Evolutionary conservation across 164 flowering plant species (phyloP), one percentile per base, ranked within the genome.

Genomic region (Houttuynia cordata): DNA sequence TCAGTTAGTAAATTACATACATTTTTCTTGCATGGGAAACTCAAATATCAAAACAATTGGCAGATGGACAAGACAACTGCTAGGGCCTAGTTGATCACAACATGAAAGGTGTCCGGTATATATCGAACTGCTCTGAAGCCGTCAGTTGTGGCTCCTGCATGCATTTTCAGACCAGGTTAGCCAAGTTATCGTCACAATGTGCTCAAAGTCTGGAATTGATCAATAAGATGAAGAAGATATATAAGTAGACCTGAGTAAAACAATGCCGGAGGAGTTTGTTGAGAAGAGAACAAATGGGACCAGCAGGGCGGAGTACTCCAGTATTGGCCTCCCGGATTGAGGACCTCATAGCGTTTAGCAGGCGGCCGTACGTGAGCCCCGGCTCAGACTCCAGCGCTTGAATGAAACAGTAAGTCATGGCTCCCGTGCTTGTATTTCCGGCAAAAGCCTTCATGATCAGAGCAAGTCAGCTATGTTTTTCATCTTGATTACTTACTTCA

Each of bases 281-380:
- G 47, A 71, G 1, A 53, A 67, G 53, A 39, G 75, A 66, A 41
- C 67, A 42, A 53, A 78, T 71, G 3, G 83, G 80, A 41, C 85
- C 80, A 51, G 57, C 67, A 6, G 69, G 50, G 53, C 72, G 73
- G 39, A 71, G 24, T n/a, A n/a, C n/a, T 40, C 78, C 78, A 8
- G 70, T 30, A 49, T 65, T 69, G 45, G 78, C 72, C 8, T 76
- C 78, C 14, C 77, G 81, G 62, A 82, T 79, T 4, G 79, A 62
- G 2, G 18, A 15, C 40, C 81, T 71, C 87, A 86, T 84, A 53
- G 78, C 54, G 50, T 53, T 68, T 12, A 84, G 78, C 59, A 86
- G 59, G 17, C 67, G 54, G 9, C 93, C 89, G 51, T 86, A 86
- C 5, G 83, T 79, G 6, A 65, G 49, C 49, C 49, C 49, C 15